These are phyloP conservation scores for Penicillium nordicum DNA, from an alignment of 2,329 filamentous ascomycete species.

Conservation along the genomic window DNA sequence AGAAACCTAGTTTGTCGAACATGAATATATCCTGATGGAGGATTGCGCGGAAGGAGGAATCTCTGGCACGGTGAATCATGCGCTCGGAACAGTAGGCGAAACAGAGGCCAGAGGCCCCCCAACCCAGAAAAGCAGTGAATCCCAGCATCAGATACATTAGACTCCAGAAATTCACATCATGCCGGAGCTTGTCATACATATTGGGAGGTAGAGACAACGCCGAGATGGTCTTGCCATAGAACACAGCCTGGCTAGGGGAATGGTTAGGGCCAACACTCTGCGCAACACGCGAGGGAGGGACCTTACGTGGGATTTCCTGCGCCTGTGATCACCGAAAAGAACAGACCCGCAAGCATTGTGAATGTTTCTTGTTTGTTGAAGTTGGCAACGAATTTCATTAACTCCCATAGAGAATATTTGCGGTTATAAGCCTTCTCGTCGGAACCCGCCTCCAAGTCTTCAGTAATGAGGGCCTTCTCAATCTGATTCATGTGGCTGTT, in stretches of 20 bases:
- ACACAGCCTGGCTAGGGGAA: constrained; percentile 71
- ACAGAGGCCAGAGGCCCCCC: constrained; percentile 56
- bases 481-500: no score
- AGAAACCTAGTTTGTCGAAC: constrained; percentile 86
- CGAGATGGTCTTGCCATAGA: constrained; percentile 59
- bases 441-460: constrained; percentile 14
- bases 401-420: constrained; percentile 61
- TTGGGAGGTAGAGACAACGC: constrained; percentile 29
- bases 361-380: constrained; percentile 5
- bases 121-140: neutral
- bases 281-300: constrained; percentile 68
- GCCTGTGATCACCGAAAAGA: constrained; percentile 1
- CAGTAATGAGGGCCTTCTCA: no score
- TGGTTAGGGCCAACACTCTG: neutral
- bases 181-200: neutral
- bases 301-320: constrained; percentile 39
- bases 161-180: constrained; percentile 3
- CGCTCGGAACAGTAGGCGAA: constrained; percentile 83
- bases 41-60: constrained; percentile 78
- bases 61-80: constrained; percentile 76
- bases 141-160: constrained; percentile 4
- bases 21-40: constrained; percentile 89
- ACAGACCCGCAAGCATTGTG: constrained; percentile 42
- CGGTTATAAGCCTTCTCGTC: constrained; percentile 31
- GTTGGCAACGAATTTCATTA: constrained; percentile 7